Base-by-base conservation (phyloP, 2,329 filamentous ascomycete species). In the Coniochaeta prunicola region DNA sequence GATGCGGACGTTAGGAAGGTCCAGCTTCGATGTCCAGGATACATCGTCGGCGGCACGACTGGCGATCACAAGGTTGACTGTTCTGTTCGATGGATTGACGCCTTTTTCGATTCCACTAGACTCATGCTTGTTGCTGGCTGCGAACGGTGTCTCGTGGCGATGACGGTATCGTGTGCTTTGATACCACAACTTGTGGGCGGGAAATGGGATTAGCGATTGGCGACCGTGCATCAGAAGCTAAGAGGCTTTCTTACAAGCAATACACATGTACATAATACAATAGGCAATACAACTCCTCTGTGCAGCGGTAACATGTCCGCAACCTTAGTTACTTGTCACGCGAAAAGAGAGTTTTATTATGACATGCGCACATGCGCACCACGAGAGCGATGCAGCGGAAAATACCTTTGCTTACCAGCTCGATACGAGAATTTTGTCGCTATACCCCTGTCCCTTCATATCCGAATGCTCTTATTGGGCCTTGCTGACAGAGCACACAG, bases 1-100 rank as follows among this genome's bases (percentile, higher is more conserved):
- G 60, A 75, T 61, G 45, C 66, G 62, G 30, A 74, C 64, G 59
- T 73, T 71, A 19, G 71, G 69, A 34, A 71, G 64, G 30, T 63
- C 34, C 17, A 73, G 59, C 26, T 64, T 62, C 31, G 61, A 45
- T 13, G 67, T 66, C 71, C 71, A 73, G 4, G 67, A 69, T 13
- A 66, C 69, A 58, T 71, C 66, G 58, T 71, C 69, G 17, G 57
- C 45, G 19, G 56, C 59, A 4, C 65, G 61, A 21, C 64, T 67
- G 19, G 70, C 68, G 34, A 72, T 60, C 21, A 71, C 68, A 9
- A 70, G 62, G 57, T 71, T 67, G 56, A 70, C 61, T n/a, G 63
- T 67, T 17, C 13, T 50, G 12, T 50, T 50, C 13, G 45, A 50
- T 13, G 4, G 38, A 66, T 26, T 12, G 9, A 2, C 24, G 12